Conservation (phyloP, 768 basidiomycete genomes). For the Rubroboletus satanas region DNA sequence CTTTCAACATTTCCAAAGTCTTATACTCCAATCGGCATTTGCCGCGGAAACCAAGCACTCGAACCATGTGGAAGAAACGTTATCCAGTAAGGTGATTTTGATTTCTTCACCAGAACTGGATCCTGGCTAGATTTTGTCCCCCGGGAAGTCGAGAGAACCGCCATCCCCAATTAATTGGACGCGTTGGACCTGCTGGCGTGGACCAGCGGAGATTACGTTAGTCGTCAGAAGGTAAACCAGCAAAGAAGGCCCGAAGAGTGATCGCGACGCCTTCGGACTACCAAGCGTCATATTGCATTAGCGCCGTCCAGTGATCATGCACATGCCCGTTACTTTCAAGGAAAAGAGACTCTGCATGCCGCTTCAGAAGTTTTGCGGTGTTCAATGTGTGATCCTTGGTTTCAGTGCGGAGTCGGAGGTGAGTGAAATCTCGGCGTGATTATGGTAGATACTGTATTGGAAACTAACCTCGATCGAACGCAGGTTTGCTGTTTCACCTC, state of each 20-base stretch:
- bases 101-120: background rate
- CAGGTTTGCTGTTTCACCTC: conserved; percentile 8
- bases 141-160: background rate
- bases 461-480: conserved; percentile 3
- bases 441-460: background rate
- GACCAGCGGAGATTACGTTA: conserved; percentile 17
- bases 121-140: background rate
- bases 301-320: background rate
- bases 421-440: background rate
- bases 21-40: background rate
- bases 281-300: background rate
- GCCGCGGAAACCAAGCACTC: background rate
- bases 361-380: background rate
- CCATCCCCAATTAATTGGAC: background rate
- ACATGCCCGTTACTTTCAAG: background rate
- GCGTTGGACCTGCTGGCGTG: background rate
- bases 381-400: background rate
- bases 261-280: conserved; percentile 21
- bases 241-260: conserved; percentile 11
- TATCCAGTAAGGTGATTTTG: background rate
- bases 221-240: conserved; percentile 11
- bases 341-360: background rate
- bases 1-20: background rate
- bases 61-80: background rate
- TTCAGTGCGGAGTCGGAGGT: background rate